Conservation (phyloP, 768 basidiomycete genomes). For the Podaxis sp. region DNA sequence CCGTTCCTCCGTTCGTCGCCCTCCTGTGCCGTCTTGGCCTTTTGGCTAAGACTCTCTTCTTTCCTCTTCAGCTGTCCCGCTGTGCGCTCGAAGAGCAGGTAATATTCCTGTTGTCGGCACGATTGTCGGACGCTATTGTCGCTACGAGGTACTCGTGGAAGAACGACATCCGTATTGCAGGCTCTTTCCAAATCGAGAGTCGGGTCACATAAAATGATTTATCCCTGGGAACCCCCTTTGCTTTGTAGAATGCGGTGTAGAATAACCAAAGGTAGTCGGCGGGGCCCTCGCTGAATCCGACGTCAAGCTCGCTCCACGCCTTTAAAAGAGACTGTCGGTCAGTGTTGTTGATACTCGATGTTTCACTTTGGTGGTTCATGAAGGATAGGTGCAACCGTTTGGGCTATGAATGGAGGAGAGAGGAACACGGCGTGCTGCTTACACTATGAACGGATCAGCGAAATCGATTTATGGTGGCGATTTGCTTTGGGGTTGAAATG, state of each 20-base stretch:
- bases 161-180: neutral
- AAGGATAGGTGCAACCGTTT: neutral
- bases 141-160: constrained; percentile 3
- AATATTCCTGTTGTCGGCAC: neutral
- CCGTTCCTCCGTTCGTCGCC: neutral
- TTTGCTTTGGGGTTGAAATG: no score
- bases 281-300: neutral
- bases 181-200: constrained; percentile 2
- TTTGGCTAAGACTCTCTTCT: neutral
- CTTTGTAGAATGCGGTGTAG: neutral
- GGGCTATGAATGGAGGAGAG: neutral
- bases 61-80: neutral
- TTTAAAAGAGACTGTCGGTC: neutral
- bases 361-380: neutral
- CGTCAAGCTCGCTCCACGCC: neutral
- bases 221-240: neutral
- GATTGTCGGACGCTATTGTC: neutral
- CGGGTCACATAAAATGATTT: neutral
- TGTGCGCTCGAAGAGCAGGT: neutral
- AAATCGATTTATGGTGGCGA: neutral
- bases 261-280: neutral
- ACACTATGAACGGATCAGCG: neutral
- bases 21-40: neutral
- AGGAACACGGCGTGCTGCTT: neutral
- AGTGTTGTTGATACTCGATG: neutral